Base-by-base conservation (phyloP, 305 asterid species). In the Euphrasia arctica region DNA sequence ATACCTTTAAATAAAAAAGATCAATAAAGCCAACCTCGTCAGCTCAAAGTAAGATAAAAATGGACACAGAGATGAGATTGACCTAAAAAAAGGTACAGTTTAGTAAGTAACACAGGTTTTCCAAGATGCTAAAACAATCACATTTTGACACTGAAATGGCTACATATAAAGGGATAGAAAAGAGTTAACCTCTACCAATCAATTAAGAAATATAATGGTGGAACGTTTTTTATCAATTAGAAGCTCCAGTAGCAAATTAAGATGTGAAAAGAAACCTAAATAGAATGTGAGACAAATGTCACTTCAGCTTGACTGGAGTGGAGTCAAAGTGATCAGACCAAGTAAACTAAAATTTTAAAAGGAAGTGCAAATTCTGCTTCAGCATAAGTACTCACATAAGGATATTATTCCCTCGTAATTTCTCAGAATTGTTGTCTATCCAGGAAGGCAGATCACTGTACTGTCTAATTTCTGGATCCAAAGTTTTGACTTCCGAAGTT, bases 391-490 rank as follows among this genome's bases (percentile, higher is more conserved):
- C 97, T 82, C 86, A 92, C 98, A 92, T 87, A 48, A 92, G 97
- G 63, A 92, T 83, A 77, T 72, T 78, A 69, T 82, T 90, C 66
- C 98, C 96, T 58, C 75, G 77, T 72, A 90, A 77, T 72, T 78
- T 77, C 74, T 92, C 96, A 14, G 90, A 70, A 66, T 92, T 89
- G 60, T 79, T 74, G 70, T 92, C 98, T 75, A 92, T 83, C 98
- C 98, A 92, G 18, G 85, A 78, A 63, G 97, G 88, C 62, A 92
- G 85, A 79, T 89, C 98, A 68, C 98, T 89, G 58, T 92, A 92
- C 74, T 92, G 97, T 65, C 97, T 84, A 67, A 90, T 90, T 74
- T 76, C 85, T 47, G 96, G 98, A 83, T 92, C 90, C 75, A 92
- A 72, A 25, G 96, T 92, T 74, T 80, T 78, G 74, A 92, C 86